Evolutionary conservation across 2,329 filamentous ascomycete species (phyloP).

Genomic region (Fusarium sp.): DNA sequence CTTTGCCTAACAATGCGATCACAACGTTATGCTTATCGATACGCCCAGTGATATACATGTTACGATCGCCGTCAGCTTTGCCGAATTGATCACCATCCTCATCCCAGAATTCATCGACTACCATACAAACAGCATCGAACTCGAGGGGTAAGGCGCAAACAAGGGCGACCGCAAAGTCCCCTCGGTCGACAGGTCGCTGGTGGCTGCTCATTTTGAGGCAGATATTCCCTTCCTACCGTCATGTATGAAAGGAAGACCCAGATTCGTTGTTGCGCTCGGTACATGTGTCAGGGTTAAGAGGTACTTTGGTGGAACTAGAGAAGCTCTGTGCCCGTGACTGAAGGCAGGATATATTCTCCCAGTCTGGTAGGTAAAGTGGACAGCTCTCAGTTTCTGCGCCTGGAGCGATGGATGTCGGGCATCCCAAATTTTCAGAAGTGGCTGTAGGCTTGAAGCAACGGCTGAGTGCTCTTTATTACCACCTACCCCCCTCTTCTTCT

Average conservation of each 20-base stretch:
- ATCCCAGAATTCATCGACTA: neutral
- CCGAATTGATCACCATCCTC: neutral
- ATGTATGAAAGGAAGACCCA: accelerated
- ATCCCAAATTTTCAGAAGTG: neutral
- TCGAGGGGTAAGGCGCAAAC: neutral
- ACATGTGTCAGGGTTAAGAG: too few species aligned
- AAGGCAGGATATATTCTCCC: too few species aligned
- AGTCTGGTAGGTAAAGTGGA: too few species aligned
- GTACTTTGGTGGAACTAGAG: accelerated
- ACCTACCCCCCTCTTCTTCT: neutral
- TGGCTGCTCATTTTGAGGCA: neutral
- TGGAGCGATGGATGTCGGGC: accelerated
- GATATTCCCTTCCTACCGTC: accelerated
- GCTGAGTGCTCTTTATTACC: neutral
- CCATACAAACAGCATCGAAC: neutral
- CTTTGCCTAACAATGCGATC: neutral
- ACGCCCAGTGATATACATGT: neutral
- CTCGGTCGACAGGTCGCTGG: neutral
- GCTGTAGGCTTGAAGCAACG: neutral
- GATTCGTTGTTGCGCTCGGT: accelerated
- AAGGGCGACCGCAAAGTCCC: neutral
- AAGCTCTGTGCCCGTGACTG: neutral
- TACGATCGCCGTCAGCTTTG: neutral
- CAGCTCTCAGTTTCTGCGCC: accelerated
- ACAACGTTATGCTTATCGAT: neutral